Percentiles rank a stretch among this genome's conserved stretches.
Conservation (phyloP, 179 eudicot species). For the Corrigiola litoralis region DNA sequence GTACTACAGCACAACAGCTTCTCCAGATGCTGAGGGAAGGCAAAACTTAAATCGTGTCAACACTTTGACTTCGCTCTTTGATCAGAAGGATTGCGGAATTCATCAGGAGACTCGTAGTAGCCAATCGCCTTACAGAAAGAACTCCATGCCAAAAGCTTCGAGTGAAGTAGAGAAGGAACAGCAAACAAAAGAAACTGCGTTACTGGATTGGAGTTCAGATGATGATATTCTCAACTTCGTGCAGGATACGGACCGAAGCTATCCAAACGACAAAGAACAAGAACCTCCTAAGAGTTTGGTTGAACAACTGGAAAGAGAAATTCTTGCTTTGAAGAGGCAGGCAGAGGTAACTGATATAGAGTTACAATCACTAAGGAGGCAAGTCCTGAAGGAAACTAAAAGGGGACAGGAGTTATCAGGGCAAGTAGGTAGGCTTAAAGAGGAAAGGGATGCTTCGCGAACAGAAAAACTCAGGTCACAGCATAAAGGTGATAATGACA, state of each 20-base stretch:
- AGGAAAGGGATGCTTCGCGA: constrained; percentile 57
- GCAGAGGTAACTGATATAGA: constrained; percentile 73
- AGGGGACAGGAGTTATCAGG: constrained; percentile 63
- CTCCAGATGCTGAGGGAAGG: constrained; percentile 32
- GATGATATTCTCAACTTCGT: constrained; percentile 32
- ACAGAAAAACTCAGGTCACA: constrained; percentile 36
- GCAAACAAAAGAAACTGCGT: constrained; percentile 23
- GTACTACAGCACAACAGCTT: constrained; percentile 19
- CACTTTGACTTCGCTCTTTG: constrained; percentile 22
- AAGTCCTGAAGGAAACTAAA: constrained; percentile 67
- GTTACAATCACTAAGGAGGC: constrained; percentile 73
- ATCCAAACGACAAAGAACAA: constrained; percentile 26
- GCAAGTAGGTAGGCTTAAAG: constrained; percentile 43
- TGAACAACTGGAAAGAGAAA: constrained; percentile 45
- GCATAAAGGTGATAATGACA: constrained; percentile 8
- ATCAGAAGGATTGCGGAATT: constrained; percentile 20
- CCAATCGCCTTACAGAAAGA: constrained; percentile 19
- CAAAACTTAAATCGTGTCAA: constrained; percentile 23
- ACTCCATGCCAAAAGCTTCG: constrained; percentile 17
- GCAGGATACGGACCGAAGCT: constrained; percentile 29
- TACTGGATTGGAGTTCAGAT: constrained; percentile 49
- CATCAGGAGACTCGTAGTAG: constrained; percentile 19
- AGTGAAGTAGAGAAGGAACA: constrained; percentile 22
- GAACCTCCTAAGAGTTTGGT: constrained; percentile 34
- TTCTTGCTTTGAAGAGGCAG: constrained; percentile 55